These are phyloP conservation scores for Backusella macrospora DNA, from an alignment of 192 early-diverging fungal genomes.

Conservation along the genomic window DNA sequence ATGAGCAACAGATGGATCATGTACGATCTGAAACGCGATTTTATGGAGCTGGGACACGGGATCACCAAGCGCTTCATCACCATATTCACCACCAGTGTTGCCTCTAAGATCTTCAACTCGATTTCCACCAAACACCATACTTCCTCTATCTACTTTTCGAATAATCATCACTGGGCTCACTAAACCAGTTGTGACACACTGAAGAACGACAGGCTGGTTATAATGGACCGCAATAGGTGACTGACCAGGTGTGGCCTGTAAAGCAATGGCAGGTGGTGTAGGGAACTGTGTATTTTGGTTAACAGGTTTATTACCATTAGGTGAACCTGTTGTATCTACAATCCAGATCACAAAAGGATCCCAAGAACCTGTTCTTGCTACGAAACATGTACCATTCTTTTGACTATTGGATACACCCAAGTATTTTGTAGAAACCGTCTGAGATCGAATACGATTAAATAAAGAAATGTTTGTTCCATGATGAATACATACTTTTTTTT, in stretches of 20 bases:
- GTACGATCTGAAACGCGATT: conserved; percentile 81
- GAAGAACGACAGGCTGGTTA: conserved; percentile 86
- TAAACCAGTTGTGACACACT: conserved; percentile 84
- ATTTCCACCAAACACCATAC: conserved; percentile 73
- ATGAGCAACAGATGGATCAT: conserved; percentile 39
- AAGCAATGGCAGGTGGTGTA: conserved; percentile 49
- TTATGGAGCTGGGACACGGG: conserved; percentile 93
- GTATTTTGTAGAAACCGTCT: conserved; percentile 90
- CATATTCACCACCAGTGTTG: conserved; percentile 42
- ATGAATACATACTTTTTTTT: conserved; percentile 67
- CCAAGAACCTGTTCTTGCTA: conserved; percentile 77
- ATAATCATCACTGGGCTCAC: conserved; percentile 82
- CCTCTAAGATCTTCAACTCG: conserved; percentile 31
- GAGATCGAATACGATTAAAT: conserved; percentile 89
- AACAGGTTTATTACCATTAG: conserved; percentile 16
- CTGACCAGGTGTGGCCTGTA: conserved; percentile 56
- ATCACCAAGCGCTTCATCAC: conserved; percentile 71
- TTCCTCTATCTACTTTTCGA: conserved; percentile 86
- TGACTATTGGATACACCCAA: conserved; percentile 60
- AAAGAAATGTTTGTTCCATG: conserved; percentile 85
- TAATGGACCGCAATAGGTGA: conserved; percentile 78
- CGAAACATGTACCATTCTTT: conserved; percentile 65
- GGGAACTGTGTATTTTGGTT: conserved; percentile 16
- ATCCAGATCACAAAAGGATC: conserved; percentile 89
- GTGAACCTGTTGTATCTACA: conserved; percentile 60